Evolutionary conservation across 2,329 filamentous ascomycete genomes (phyloP), one percentile per base, ranked within the genome.

Genomic region (Mariannaea sp.): DNA sequence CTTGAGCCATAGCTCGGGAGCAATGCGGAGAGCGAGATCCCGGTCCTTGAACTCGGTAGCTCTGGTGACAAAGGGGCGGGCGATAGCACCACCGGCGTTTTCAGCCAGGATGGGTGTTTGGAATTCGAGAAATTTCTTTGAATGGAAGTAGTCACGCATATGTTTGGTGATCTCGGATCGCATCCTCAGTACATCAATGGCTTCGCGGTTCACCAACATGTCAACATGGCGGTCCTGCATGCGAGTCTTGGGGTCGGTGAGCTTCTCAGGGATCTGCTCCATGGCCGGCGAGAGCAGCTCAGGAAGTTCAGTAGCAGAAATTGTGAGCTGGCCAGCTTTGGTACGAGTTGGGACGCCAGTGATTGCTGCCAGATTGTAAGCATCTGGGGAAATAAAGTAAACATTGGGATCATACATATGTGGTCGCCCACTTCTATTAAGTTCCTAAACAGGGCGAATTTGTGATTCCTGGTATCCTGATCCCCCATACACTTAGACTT

Each of bases 1-100:
- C 76, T 99, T 99, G 35, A 99, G 82, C 87, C 92, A 97, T 29
- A 99, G 77, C 73, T 99, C 94, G 1, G 94, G 94, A 3, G 94
- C 94, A 64, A 99, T 93, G 42, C 94, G 83, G 27, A 99, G 79
- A 17, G 89, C 84, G 29, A 99, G 76, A 48, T 85, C 79, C 54
- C 84, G 86, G 33, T 87, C 81, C 3, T 84, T 78, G 55, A 96
- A 87, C 67, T 92, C 90, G 1, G 88, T 90, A 7, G 91, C 87
- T 38, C 78, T 75, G 0, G 92, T 97, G 60, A 86, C 79, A 70
- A 99, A 99, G 0, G 94, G 90, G 42, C 90, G 86, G 1, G 94
- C 94, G 32, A 87, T 81, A 4, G 94, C 94, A 33, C 94, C 94
- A n/a, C 92, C 89, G 2, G 92, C 92, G 43, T 86, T 82, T 40